phyloP scores from a whole-genome alignment of 1,139 yeast genomes.

The Hyphopichia buzzinii region DNA sequence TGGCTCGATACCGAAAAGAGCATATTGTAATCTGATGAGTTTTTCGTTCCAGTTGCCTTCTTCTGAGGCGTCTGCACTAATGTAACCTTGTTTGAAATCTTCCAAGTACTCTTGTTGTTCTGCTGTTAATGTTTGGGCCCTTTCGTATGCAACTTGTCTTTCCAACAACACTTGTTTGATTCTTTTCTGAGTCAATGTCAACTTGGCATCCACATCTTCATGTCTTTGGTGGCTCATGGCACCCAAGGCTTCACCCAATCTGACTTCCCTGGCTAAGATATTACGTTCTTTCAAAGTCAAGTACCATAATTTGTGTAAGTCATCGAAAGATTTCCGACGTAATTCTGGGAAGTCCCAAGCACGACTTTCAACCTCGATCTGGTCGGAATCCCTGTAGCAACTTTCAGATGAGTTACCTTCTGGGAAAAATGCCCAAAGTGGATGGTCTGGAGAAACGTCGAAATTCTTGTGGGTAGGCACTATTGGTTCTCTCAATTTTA shows the following conservation, averaged over 20 bases:
- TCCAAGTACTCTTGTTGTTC: constrained; percentile 48
- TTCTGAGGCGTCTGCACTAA: constrained; percentile 56
- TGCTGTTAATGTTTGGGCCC: constrained; percentile 52
- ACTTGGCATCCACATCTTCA: constrained; percentile 34
- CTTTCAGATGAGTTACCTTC: constrained; percentile 45
- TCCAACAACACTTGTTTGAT: constrained; percentile 87
- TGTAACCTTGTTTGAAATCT: constrained; percentile 58
- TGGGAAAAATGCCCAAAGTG: constrained; percentile 91
- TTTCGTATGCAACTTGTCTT: constrained; percentile 70
- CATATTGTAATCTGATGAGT: constrained; percentile 74
- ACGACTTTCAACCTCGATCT: constrained; percentile 59
- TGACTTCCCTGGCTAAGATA: constrained; percentile 70
- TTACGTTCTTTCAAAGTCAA: constrained; percentile 81
- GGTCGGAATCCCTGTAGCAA: constrained; percentile 59
- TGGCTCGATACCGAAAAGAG: constrained; percentile 73
- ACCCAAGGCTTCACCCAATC: constrained; percentile 35
- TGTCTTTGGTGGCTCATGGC: constrained; percentile 24
- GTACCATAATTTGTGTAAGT: constrained; percentile 89
- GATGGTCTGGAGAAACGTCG: constrained; percentile 79
- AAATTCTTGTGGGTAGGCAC: constrained; percentile 77
- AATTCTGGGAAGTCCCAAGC: constrained; percentile 88
- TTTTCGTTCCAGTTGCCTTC: constrained; percentile 63
- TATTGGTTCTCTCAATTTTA: constrained; percentile 75
- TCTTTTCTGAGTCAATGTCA: constrained; percentile 45
- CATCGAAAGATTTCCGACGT: constrained; percentile 88